Conservation (phyloP, 1,284 basidiomycete species). For the Phylloporus sp. region DNA sequence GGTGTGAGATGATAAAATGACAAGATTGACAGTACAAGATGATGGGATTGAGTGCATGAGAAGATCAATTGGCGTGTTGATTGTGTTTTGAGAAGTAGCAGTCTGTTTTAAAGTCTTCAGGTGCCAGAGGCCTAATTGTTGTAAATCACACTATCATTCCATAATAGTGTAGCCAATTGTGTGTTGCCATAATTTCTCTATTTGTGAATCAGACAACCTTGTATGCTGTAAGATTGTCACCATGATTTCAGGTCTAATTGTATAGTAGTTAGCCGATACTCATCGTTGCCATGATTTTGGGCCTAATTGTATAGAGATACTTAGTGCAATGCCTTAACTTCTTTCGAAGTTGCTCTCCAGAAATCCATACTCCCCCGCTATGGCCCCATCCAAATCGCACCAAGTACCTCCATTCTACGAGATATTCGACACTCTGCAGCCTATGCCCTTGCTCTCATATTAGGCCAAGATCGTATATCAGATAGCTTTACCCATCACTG, state of each 20-base stretch:
- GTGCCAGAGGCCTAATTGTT: background rate
- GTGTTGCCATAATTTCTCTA: no score
- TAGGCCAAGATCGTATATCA: no score
- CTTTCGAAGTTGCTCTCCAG: background rate
- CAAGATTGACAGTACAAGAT: background rate
- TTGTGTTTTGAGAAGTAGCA: background rate
- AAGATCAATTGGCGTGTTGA: background rate
- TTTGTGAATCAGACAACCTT: background rate
- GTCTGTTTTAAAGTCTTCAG: background rate
- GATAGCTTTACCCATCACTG: no score
- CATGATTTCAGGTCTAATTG: background rate
- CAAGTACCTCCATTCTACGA: background rate
- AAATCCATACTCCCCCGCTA: background rate
- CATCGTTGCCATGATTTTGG: background rate
- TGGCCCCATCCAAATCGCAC: background rate
- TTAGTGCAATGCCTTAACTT: background rate
- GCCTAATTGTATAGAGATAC: background rate
- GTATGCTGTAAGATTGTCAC: background rate
- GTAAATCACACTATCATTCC: background rate
- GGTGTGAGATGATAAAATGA: background rate
- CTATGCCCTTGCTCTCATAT: no score
- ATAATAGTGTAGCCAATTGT: no score
- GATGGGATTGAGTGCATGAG: background rate
- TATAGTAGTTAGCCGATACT: background rate
- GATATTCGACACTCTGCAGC: no score